Conservation (phyloP, 2,329 filamentous ascomycete genomes). For the Phialemonium atrogriseum region DNA sequence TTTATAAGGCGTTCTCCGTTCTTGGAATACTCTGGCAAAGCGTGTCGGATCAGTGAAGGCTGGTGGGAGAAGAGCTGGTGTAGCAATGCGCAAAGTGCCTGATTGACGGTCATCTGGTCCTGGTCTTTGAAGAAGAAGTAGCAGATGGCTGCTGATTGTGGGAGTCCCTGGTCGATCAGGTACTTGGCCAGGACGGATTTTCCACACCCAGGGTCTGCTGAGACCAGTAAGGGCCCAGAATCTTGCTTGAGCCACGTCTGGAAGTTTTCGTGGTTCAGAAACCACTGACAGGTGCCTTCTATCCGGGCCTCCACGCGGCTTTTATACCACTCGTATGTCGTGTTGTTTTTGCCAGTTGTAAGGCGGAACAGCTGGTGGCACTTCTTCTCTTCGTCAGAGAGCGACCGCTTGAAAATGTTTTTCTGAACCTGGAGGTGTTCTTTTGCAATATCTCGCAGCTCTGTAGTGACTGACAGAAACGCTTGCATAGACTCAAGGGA, state of each 20-base stretch:
- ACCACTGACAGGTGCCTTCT: conserved; percentile 23
- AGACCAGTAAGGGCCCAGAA: conserved; percentile 22
- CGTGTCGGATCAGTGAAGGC: too few relatives aligned
- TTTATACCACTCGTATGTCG: conserved; percentile 23
- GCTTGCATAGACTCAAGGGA: too few relatives aligned
- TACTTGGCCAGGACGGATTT: conserved; percentile 28
- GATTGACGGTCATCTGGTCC: too few relatives aligned
- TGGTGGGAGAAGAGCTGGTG: too few relatives aligned
- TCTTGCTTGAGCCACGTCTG: conserved; percentile 17
- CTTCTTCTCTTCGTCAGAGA: too few relatives aligned
- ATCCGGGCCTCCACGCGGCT: conserved; percentile 15
- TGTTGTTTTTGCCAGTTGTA: background rate
- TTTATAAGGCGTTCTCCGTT: conserved; percentile 9
- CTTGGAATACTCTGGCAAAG: too few relatives aligned
- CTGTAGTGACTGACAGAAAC: too few relatives aligned
- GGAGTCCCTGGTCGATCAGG: conserved; percentile 20
- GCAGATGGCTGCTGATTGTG: too few relatives aligned
- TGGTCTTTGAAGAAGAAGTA: too few relatives aligned
- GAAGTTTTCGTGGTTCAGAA: conserved; percentile 20
- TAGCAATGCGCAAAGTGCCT: too few relatives aligned
- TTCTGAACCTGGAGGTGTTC: too few relatives aligned
- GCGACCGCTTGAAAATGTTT: too few relatives aligned
- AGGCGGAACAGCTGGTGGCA: conserved; percentile 7
- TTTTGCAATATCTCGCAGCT: background rate
- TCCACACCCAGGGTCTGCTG: conserved; percentile 29